Evolutionary conservation across 1,284 basidiomycete species (phyloP).

Genomic region (Clitocybe nebularis): DNA sequence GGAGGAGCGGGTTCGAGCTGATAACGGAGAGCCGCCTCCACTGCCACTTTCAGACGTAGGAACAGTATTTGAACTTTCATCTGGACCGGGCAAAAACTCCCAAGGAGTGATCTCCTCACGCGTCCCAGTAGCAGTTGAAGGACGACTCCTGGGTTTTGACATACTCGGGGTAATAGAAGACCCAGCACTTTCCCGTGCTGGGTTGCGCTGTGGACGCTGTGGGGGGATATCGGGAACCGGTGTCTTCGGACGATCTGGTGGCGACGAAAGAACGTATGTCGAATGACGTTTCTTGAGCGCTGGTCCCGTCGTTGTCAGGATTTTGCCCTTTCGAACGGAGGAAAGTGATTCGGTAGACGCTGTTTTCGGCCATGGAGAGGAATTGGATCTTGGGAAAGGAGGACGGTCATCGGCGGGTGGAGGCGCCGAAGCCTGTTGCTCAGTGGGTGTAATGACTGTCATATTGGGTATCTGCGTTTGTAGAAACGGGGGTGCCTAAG

Average conservation of each 20-base stretch:
- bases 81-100: constrained; percentile 15
- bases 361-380: constrained; percentile 16
- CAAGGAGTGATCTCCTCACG: constrained; percentile 22
- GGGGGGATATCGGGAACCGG: constrained; percentile 18
- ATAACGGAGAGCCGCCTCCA: neutral
- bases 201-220: constrained; percentile 23
- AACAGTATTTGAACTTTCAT: neutral
- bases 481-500: neutral
- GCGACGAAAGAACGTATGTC: constrained; percentile 20
- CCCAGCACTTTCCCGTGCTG: constrained; percentile 14
- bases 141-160: constrained; percentile 19
- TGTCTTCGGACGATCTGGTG: constrained; percentile 13
- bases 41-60: neutral
- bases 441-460: constrained; percentile 10
- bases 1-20: constrained; percentile 7
- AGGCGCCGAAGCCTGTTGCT: constrained; percentile 3
- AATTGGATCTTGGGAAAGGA: constrained; percentile 13
- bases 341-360: constrained; percentile 14
- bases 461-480: constrained; percentile 5
- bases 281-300: constrained; percentile 29
- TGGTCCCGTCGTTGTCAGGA: constrained; percentile 3
- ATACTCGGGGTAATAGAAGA: constrained; percentile 8
- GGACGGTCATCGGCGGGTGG: constrained; percentile 6
- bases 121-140: constrained; percentile 26
- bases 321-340: constrained; percentile 4